Evolutionary conservation across 2,329 filamentous ascomycete genomes (phyloP).

Genomic region (Dactylellina sp.): DNA sequence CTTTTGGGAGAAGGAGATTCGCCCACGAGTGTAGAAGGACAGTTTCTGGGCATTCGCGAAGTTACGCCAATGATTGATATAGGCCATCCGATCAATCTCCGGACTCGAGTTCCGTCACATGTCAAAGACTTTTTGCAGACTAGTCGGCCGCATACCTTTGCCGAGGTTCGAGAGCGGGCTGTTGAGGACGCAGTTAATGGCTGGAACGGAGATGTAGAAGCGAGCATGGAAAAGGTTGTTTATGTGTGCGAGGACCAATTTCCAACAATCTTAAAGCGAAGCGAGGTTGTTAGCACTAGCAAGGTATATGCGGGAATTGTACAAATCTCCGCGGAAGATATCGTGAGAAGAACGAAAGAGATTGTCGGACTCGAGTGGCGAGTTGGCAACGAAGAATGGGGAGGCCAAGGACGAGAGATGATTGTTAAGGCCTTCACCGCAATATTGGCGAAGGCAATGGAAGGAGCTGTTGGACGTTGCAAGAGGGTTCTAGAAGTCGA

Average conservation of each 20-base stretch:
- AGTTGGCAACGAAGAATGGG: slow-evolving; percentile 77
- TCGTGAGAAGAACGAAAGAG: slow-evolving; percentile 89
- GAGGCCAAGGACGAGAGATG: slow-evolving; percentile 61
- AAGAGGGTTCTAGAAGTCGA: slow-evolving; percentile 63
- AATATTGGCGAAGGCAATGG: slow-evolving; percentile 59
- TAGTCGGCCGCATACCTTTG: slow-evolving; percentile 58
- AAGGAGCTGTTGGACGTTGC: slow-evolving; percentile 60
- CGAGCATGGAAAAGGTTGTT: slow-evolving; percentile 74
- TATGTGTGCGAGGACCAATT: slow-evolving; percentile 87
- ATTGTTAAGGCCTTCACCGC: slow-evolving; percentile 49
- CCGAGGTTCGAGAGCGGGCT: slow-evolving; percentile 35
- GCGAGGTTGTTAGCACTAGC: slow-evolving; percentile 79
- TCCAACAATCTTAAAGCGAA: slow-evolving; percentile 88
- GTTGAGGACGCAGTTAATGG: slow-evolving; percentile 55
- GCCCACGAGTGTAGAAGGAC: slow-evolving; percentile 85
- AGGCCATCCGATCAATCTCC: slow-evolving; percentile 84
- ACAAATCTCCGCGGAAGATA: slow-evolving; percentile 90
- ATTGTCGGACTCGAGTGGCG: slow-evolving; percentile 80
- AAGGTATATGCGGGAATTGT: slow-evolving; percentile 77
- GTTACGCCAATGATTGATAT: slow-evolving; percentile 86
- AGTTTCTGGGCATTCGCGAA: slow-evolving; percentile 84
- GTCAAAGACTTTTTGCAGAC: slow-evolving; percentile 85
- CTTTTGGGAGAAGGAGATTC: slow-evolving; percentile 77
- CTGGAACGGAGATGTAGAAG: slow-evolving; percentile 57
- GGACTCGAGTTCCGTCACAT: slow-evolving; percentile 82